These are phyloP conservation scores for Annulohypoxylon nitens DNA, from an alignment of 495 filamentous ascomycete species.

Conservation along the genomic window DNA sequence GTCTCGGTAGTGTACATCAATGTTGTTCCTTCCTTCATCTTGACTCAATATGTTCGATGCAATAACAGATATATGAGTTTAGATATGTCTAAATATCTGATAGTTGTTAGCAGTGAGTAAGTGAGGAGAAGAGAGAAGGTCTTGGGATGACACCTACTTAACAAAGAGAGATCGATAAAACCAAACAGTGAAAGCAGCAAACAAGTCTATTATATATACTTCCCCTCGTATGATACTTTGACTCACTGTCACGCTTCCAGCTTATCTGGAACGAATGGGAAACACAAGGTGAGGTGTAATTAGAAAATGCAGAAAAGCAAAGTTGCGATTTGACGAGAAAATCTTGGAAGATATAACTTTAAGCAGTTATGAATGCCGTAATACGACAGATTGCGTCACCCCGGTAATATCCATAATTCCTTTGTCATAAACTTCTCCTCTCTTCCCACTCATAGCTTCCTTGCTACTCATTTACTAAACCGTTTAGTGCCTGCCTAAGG, in stretches of 20 bases:
- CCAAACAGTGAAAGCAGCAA: background rate
- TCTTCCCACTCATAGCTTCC: background rate
- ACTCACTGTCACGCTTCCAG: background rate
- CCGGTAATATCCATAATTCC: background rate
- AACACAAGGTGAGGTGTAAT: background rate
- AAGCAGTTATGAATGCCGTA: background rate
- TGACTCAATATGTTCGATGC: background rate
- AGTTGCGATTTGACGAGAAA: background rate
- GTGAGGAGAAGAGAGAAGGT: background rate
- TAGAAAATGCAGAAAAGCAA: background rate
- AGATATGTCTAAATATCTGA: background rate
- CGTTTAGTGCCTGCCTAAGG: background rate
- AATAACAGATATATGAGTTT: background rate
- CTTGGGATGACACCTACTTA: background rate
- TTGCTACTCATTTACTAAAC: background rate
- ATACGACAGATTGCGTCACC: background rate
- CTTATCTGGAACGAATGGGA: background rate
- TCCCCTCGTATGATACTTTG: background rate
- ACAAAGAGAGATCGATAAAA: conserved; percentile 3
- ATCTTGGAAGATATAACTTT: background rate
- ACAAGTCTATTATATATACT: background rate
- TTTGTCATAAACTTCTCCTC: conserved; percentile 1
- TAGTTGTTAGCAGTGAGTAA: background rate
- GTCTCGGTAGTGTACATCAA: conserved; percentile 51
- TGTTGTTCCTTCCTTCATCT: conserved; percentile 51